Conservation (phyloP, 129 eudicot genomes). For the Kitagawia praeruptora region DNA sequence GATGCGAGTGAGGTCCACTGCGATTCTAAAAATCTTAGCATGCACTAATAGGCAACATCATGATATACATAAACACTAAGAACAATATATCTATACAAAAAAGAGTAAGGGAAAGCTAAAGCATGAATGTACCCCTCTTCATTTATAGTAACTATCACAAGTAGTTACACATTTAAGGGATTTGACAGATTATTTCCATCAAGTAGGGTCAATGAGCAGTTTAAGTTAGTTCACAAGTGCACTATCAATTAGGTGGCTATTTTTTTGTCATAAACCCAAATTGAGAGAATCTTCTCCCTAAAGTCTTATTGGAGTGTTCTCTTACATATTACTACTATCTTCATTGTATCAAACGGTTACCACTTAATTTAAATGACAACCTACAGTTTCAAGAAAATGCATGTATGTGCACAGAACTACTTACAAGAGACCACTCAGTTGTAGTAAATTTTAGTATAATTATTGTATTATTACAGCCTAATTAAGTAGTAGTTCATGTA, state of each 20-base stretch:
- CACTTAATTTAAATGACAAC: background rate
- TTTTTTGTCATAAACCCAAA: constrained; percentile 15
- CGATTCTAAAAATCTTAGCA: background rate
- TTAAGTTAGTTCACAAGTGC: constrained; percentile 11
- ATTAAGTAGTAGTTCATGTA: background rate
- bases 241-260: constrained; percentile 16
- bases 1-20: background rate
- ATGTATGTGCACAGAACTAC: background rate
- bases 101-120: background rate
- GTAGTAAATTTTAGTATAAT: background rate
- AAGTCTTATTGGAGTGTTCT: background rate
- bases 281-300: constrained; percentile 16
- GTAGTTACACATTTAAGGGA: background rate
- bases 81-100: background rate
- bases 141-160: constrained; percentile 9
- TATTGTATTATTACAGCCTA: background rate
- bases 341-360: background rate
- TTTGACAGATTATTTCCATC: constrained; percentile 5
- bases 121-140: constrained; percentile 1
- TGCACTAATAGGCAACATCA: background rate
- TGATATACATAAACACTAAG: background rate
- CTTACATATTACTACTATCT: background rate
- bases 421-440: too few species aligned
- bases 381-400: background rate
- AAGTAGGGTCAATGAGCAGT: background rate